Evolutionary conservation across 2,329 filamentous ascomycete species (phyloP), one percentile per base, ranked within the genome.

Genomic region (Aspergillus viridinutans): DNA sequence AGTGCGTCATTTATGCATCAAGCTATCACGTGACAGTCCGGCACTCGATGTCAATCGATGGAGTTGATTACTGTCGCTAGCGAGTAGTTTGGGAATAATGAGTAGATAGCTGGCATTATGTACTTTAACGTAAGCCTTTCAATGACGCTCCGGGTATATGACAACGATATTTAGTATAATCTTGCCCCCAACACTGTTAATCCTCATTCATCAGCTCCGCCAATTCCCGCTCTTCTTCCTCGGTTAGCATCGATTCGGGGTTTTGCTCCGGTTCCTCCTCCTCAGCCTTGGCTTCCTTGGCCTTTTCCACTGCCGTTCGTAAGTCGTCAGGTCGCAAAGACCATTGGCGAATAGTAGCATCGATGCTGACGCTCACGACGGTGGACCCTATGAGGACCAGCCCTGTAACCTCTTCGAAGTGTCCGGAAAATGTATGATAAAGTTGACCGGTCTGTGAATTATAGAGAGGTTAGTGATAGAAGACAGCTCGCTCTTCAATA

Each of bases 381-480:
- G 70, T 75, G 48, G 72, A 73, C 2, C 72, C 76, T 21, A 92
- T 71, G 51, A 95, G 70, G 1, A 88, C 79, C 47, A 97, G 75
- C 38, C 88, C 90, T 1, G 91, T 97, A 14, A 99, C 88, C 73
- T 97, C 94, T 69, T 99, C 92, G 69, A 85, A 97, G 76, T 99
- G 94, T 0, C 94, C 94, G 40, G 85, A 82, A 59, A 93, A 86
- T 7, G 83, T 83, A 71, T 89, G 89, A 68, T 88, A 83, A 32
- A 95, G 78, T 70, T 88, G 85, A 4, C 90, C 90, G 8, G 85
- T 87, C 59, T 85, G 70, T 49, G 32, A 42, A 23, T 40, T 4
- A 38, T 5, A 55, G 83, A 55, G 83, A n/a, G 26, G 38, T 20
- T 47, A 49, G n/a, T 17, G 17, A 42, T 26, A 47, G 43, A 53